phyloP scores from a whole-genome alignment of 192 early-diverging fungal genomes.

The Mortierella claussenii region DNA sequence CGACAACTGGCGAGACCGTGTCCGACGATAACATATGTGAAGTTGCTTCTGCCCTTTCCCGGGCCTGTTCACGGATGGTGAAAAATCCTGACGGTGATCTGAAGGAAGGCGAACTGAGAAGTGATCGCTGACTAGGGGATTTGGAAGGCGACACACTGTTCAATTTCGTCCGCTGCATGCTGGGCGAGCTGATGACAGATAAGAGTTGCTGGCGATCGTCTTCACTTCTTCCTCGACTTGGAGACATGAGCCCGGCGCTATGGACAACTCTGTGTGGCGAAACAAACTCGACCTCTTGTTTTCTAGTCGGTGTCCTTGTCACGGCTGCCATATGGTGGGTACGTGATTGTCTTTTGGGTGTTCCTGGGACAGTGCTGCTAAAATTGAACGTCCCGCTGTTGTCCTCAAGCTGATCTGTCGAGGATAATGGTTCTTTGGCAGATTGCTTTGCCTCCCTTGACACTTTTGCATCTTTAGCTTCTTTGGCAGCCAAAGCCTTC shows the following conservation, averaged over 20 bases:
- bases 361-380: not conserved
- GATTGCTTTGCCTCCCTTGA: not conserved
- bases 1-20: not conserved
- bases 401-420: too few species aligned
- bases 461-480: conserved; percentile 3
- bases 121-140: conserved; percentile 1
- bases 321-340: not conserved
- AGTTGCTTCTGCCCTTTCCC: not conserved
- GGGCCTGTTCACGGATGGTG: conserved; percentile 9
- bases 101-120: conserved; percentile 6
- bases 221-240: conserved; percentile 1
- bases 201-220: conserved; percentile 12
- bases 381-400: not conserved
- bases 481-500: conserved; percentile 24
- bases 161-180: not conserved
- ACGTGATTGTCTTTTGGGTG: conserved; percentile 16
- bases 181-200: not conserved
- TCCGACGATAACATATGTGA: not conserved
- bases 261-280: conserved; percentile 27
- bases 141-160: conserved; percentile 19
- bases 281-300: conserved; percentile 40
- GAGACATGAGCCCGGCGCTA: conserved; percentile 38
- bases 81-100: conserved; percentile 17
- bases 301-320: conserved; percentile 17
- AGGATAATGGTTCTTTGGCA: too few species aligned